These are phyloP conservation scores for Fremontodendron californicum DNA, from an alignment of 345 rosid species.

Conservation along the genomic window DNA sequence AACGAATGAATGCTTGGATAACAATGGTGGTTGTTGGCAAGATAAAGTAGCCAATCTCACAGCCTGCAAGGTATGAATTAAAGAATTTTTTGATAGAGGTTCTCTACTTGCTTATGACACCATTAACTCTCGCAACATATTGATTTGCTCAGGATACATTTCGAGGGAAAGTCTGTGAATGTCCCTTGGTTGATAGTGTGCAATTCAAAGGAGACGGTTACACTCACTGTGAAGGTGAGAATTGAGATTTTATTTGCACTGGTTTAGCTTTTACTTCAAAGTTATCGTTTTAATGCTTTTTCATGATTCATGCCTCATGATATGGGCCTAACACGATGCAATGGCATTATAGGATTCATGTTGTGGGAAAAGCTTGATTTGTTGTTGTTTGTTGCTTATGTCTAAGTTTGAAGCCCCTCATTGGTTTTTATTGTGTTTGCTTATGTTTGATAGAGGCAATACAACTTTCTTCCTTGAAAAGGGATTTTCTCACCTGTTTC, in stretches of 20 bases:
- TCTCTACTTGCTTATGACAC: background rate
- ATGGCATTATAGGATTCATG: background rate
- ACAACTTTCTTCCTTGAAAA: background rate
- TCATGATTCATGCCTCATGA: background rate
- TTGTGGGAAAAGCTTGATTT: background rate
- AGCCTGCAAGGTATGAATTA: slow-evolving; percentile 80
- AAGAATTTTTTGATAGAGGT: slow-evolving; percentile 9
- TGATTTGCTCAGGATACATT: slow-evolving; percentile 73
- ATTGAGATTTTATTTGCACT: background rate
- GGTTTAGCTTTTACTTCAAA: background rate
- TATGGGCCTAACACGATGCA: background rate
- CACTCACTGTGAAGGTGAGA: slow-evolving; percentile 78
- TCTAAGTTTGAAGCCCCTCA: background rate
- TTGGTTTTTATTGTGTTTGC: background rate
- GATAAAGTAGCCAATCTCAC: slow-evolving; percentile 73
- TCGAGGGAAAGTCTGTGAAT: slow-evolving; percentile 91
- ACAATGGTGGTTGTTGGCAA: slow-evolving; percentile 93
- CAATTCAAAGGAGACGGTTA: slow-evolving; percentile 97
- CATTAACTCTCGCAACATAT: background rate
- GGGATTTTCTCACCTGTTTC: background rate
- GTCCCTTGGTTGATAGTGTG: slow-evolving; percentile 89
- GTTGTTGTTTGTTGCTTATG: slow-evolving; percentile 5
- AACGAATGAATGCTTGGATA: slow-evolving; percentile 91
- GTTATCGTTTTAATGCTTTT: background rate
- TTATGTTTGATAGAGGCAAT: background rate